Evolutionary conservation across 352 stramenopile species (phyloP).

Genomic region (Globisporangium takayamanum): DNA sequence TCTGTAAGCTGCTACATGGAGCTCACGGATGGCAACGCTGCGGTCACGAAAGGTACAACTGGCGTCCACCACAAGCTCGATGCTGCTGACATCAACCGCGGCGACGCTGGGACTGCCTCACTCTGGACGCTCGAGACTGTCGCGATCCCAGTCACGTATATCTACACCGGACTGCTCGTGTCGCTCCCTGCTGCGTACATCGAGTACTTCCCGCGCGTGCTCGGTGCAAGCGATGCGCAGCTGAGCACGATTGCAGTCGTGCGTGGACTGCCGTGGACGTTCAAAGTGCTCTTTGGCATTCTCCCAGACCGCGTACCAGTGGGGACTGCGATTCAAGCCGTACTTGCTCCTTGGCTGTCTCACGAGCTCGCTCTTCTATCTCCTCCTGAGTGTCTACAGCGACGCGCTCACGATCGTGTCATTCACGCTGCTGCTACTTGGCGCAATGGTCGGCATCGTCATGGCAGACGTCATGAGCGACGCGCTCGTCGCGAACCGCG

Average conservation of each 20-base stretch:
- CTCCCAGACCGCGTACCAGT: slow-evolving; percentile 63
- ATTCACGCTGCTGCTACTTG: slow-evolving; percentile 66
- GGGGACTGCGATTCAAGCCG: slow-evolving; percentile 56
- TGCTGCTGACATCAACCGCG: no score
- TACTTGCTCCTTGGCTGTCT: slow-evolving; percentile 67
- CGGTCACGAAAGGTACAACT: neutral
- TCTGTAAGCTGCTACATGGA: slow-evolving; percentile 10
- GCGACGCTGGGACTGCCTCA: slow-evolving; percentile 12
- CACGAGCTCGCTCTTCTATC: slow-evolving; percentile 53
- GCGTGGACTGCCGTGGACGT: slow-evolving; percentile 62
- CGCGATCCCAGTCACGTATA: slow-evolving; percentile 73
- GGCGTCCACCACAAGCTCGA: neutral
- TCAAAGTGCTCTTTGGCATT: slow-evolving; percentile 75
- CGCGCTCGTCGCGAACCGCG: slow-evolving; percentile 54
- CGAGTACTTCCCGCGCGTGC: slow-evolving; percentile 61
- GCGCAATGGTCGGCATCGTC: slow-evolving; percentile 65
- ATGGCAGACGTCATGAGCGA: slow-evolving; percentile 84
- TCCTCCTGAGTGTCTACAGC: slow-evolving; percentile 26
- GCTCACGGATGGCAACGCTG: neutral
- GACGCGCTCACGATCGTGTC: slow-evolving; percentile 41
- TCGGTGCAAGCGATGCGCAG: slow-evolving; percentile 60
- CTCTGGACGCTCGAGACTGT: slow-evolving; percentile 46
- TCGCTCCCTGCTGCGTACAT: slow-evolving; percentile 68
- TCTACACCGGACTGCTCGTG: slow-evolving; percentile 64
- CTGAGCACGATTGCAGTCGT: slow-evolving; percentile 65